Evolutionary conservation across 202 grass and related monocot species (phyloP), one percentile per base, ranked within the genome.

Genomic region (Schoenoplectus triqueter): DNA sequence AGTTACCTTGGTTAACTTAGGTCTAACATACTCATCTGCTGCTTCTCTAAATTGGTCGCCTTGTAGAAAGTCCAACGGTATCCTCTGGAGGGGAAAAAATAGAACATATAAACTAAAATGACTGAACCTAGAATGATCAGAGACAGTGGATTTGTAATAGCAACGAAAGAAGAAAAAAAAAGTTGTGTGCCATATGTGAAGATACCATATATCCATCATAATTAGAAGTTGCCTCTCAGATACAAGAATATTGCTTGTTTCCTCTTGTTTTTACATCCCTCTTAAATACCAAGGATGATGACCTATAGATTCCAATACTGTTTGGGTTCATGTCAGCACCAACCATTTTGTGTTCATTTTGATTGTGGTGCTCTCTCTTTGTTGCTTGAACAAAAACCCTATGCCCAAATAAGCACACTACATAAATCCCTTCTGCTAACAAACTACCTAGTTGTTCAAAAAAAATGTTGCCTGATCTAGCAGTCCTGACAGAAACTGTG

Each of bases 21-120:
- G 97, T 75, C 93, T 91, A 69, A 92, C 85, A 88, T 99, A 99
- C 85, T 85, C 90, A 73, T 99, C 92, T 89, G 92, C 90, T 60
- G 93, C 97, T 63, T 97, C 93, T 84, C 83, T 85, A 89, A 99
- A 99, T 72, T 91, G 90, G 31, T 91, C 90, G 14, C 90, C 92
- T 89, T 97, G 86, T 79, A 99, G 76, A 88, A 99, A 99, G 92
- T 99, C 97, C 86, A 99, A 92, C 44, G 97, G 97, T 92, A 99
- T 99, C 52, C 97, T 88, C 97, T 99, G 93, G 83, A 40, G 22
- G 44, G n/a, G 71, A 10, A 73, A 81, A 82, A 87, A 82, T 21
- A 54, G 50, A 42, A 7, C 14, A 66, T 44, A 20, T n/a, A 45
- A 69, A 55, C 15, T 18, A 52, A 73, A 17, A 79, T 61, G 7